Evolutionary conservation across 345 rosid genomes (phyloP).

Genomic region (Diplotaxis tenuifolia): DNA sequence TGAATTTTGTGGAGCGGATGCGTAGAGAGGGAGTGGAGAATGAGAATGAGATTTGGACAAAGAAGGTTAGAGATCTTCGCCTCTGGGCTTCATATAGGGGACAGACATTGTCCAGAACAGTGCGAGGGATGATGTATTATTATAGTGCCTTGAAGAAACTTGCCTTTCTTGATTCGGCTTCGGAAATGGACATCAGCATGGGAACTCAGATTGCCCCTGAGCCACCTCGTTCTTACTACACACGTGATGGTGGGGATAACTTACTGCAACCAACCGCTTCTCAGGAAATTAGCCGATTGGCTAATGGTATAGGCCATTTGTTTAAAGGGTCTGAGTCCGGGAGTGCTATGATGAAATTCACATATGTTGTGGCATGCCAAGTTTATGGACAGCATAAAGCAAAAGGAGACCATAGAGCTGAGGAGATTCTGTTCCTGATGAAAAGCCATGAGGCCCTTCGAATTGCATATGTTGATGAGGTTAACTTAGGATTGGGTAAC

Average conservation of each 20-base stretch:
- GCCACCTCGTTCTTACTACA: conserved; percentile 31
- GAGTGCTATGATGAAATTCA: conserved; percentile 88
- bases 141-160: conserved; percentile 84
- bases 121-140: conserved; percentile 90
- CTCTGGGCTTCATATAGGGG: conserved; percentile 96
- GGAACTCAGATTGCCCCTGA: conserved; percentile 48
- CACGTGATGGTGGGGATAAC: conserved; percentile 36
- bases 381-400: conserved; percentile 91
- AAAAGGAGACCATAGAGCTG: conserved; percentile 84
- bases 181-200: conserved; percentile 70
- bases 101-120: conserved; percentile 89
- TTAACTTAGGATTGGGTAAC: conserved; percentile 57
- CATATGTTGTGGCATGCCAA: conserved; percentile 96
- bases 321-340: conserved; percentile 87
- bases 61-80: conserved; percentile 70
- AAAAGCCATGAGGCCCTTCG: conserved; percentile 87
- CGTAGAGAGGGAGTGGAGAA: conserved; percentile 68
- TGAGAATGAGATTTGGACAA: conserved; percentile 69
- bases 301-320: conserved; percentile 56
- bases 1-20: conserved; percentile 83
- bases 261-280: conserved; percentile 40
- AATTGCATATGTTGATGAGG: conserved; percentile 94
- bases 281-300: conserved; percentile 59
- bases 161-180: conserved; percentile 80
- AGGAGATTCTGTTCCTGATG: conserved; percentile 82